A percentile compares a stretch with the other conserved stretches of the same genome.
phyloP scores from a whole-genome alignment of 163 green algal genomes.

The Chloromonas sp. region DNA sequence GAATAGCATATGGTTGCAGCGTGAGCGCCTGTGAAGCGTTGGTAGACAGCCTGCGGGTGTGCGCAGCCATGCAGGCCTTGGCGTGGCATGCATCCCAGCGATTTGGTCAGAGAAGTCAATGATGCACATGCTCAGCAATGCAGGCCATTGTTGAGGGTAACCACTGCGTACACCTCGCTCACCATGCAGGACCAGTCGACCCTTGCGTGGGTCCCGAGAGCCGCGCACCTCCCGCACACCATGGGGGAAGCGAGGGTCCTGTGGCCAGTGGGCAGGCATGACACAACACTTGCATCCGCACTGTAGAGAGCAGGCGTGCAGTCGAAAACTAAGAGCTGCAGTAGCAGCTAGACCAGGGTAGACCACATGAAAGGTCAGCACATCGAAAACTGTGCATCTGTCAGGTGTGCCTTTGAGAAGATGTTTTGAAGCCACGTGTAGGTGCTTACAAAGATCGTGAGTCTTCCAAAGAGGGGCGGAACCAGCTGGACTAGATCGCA shows the following conservation, averaged over 20 bases:
- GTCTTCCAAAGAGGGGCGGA: constrained; percentile 57
- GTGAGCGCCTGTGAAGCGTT: neutral
- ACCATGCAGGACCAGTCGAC: constrained; percentile 66
- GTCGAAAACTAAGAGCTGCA: too few relatives aligned
- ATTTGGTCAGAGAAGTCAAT: too few relatives aligned
- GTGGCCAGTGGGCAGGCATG: neutral
- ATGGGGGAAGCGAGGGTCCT: constrained; percentile 71
- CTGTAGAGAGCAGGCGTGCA: too few relatives aligned
- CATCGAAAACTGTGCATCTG: too few relatives aligned
- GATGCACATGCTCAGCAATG: too few relatives aligned
- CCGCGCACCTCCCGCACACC: constrained; percentile 50
- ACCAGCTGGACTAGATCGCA: constrained; percentile 54
- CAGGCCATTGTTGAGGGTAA: too few relatives aligned
- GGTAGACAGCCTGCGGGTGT: neutral
- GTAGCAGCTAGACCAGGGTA: too few relatives aligned
- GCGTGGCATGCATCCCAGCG: too few relatives aligned
- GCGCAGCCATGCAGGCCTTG: neutral
- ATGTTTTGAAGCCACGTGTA: too few relatives aligned
- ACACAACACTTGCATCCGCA: too few relatives aligned
- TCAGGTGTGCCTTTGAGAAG: too few relatives aligned
- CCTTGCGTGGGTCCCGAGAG: constrained; percentile 53
- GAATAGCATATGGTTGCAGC: neutral
- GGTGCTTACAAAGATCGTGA: constrained; percentile 55
- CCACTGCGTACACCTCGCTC: neutral
- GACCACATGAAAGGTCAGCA: too few relatives aligned